Evolutionary conservation across 2,329 filamentous ascomycete genomes (phyloP), one percentile per base, ranked within the genome.

Genomic region (Diaporthe helianthi): DNA sequence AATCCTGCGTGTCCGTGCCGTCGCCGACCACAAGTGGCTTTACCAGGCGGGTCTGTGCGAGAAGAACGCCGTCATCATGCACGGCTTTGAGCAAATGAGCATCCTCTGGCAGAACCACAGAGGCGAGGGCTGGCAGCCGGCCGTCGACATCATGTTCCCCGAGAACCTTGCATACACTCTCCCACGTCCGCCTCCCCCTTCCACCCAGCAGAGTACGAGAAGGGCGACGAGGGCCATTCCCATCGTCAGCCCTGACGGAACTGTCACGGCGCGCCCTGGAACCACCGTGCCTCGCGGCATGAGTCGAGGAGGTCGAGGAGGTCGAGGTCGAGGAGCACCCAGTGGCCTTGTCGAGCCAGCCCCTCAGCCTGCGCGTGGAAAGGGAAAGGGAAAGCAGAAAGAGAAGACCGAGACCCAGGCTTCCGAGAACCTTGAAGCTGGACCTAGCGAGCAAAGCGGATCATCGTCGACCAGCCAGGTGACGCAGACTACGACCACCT

Each of bases 1-100:
- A 1, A 15, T n/a, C 29, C 24, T 71, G 17, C 55, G 47, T 4
- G 22, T 65, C 26, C 64, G 38, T 8, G 63, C 67, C 17, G 67
- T 67, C 17, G 51, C 55, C 19, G 70, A 71, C 54, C 70, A 71
- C 49, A 69, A 60, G 36, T 71, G 67, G 67, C 67, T 71, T 6
- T 63, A 54, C 33, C 52, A 63, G 51, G 63, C 44, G 13, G 55
- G 52, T 1, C 10, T 67, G 10, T 69, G 67, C 26, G 33, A 47
- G 12, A 61, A 24, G 8, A 64, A 26, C 19, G 6, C 19, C 24
- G 22, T 38, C 55, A 69, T 71, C 67, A 33, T 64, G 41, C 12
- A 29, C 33, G 67, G 70, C 1, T 71, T 65, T 38, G 61, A 71
- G 36, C 49, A 67, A 64, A 53, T 69, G 67, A 17, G 24, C 0